Evolutionary conservation across 2,329 filamentous ascomycete genomes (phyloP).

Genomic region (Penicillium concentricum): DNA sequence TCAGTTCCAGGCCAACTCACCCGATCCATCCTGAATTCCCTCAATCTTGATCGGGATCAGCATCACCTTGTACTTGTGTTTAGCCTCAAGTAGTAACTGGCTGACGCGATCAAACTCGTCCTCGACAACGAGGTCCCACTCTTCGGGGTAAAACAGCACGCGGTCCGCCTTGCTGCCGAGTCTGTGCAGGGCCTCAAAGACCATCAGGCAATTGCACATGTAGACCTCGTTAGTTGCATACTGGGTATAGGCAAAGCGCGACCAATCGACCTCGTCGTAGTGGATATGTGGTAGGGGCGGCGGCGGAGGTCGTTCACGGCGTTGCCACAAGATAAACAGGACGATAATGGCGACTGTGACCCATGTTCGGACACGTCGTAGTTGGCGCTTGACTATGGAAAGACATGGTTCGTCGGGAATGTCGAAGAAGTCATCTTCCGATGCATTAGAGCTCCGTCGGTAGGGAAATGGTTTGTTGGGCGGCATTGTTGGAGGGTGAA

Average conservation of each 20-base stretch:
- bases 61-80: conserved; percentile 51
- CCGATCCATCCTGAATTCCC: conserved; percentile 24
- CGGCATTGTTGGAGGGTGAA: conserved; percentile 11
- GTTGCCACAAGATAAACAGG: conserved; percentile 28
- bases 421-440: conserved; percentile 38
- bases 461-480: conserved; percentile 21
- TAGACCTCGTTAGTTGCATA: conserved; percentile 45
- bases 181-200: conserved; percentile 42
- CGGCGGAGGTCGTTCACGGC: conserved; percentile 19
- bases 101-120: conserved; percentile 36
- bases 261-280: conserved; percentile 41
- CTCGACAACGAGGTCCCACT: conserved; percentile 38
- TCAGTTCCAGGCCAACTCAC: conserved; percentile 18
- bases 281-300: conserved; percentile 27
- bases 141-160: conserved; percentile 43
- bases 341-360: conserved; percentile 24
- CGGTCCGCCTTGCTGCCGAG: conserved; percentile 42
- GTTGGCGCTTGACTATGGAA: conserved; percentile 32
- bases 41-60: conserved; percentile 49
- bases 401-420: conserved; percentile 34
- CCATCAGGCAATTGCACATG: conserved; percentile 45
- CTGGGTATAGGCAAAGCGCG: conserved; percentile 44
- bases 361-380: conserved; percentile 35
- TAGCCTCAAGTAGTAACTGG: conserved; percentile 50
- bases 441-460: conserved; percentile 32